Conservation (phyloP, 2,329 filamentous ascomycete genomes). For the Gyromitra esculenta region DNA sequence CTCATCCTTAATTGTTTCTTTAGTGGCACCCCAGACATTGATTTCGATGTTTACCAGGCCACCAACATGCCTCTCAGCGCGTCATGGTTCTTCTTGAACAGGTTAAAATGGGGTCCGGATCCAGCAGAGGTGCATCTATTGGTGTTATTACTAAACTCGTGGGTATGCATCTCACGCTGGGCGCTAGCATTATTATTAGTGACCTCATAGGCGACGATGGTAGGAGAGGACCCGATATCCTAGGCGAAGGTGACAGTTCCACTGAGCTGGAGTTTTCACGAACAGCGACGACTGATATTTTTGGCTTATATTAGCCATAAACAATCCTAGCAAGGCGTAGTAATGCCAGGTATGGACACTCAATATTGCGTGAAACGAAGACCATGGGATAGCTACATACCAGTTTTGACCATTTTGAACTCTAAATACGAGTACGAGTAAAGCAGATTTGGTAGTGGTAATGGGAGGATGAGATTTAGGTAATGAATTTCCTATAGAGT, state of each 20-base stretch:
- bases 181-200: slow-evolving; percentile 91
- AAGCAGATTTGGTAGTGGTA: neutral
- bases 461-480: slow-evolving; percentile 6
- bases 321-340: neutral
- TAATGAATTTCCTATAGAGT: slow-evolving; percentile 12
- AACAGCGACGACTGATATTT: slow-evolving; percentile 82
- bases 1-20: slow-evolving; percentile 81
- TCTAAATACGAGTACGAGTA: slow-evolving; percentile 59
- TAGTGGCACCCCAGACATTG: slow-evolving; percentile 87
- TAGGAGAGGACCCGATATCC: slow-evolving; percentile 79
- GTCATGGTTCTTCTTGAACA: slow-evolving; percentile 89
- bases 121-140: slow-evolving; percentile 95
- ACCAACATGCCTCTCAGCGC: slow-evolving; percentile 90
- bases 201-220: slow-evolving; percentile 92
- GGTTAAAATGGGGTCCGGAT: slow-evolving; percentile 95
- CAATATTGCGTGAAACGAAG: neutral
- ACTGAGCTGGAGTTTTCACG: slow-evolving; percentile 96
- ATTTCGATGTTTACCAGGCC: slow-evolving; percentile 98
- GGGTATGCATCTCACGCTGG: slow-evolving; percentile 97
- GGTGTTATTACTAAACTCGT: slow-evolving; percentile 99
- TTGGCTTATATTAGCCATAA: slow-evolving; percentile 7
- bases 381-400: slow-evolving; percentile 68
- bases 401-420: slow-evolving; percentile 98
- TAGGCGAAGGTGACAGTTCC: slow-evolving; percentile 97
- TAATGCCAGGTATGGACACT: neutral